phyloP scores from a whole-genome alignment of 768 basidiomycete species.

The Gloeophyllum trabeum region DNA sequence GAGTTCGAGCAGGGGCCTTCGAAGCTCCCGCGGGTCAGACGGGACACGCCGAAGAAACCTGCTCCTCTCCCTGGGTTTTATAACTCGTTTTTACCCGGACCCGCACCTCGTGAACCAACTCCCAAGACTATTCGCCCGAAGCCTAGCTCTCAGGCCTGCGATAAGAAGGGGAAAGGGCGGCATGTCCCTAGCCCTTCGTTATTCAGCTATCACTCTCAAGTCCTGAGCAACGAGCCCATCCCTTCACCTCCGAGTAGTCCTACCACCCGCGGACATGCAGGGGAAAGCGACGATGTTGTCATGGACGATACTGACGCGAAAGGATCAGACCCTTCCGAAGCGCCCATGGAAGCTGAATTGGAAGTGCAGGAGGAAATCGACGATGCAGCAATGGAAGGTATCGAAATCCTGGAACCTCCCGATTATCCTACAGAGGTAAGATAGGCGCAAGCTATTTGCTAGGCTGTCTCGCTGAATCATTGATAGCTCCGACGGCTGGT shows the following conservation, averaged over 20 bases:
- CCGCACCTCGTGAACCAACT: not conserved
- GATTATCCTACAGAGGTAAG: conserved; percentile 50
- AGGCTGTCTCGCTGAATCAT: not conserved
- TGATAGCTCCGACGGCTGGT: conserved; percentile 32
- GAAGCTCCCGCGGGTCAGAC: no score
- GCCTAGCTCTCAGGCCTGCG: no score
- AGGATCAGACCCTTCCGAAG: not conserved
- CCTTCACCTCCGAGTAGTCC: conserved; percentile 16
- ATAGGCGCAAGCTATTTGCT: not conserved
- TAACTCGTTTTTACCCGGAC: conserved; percentile 4
- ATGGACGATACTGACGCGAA: not conserved
- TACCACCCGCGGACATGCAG: conserved; percentile 3
- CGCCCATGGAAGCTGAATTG: not conserved
- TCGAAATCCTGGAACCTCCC: conserved; percentile 25
- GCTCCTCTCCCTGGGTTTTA: conserved; percentile 16
- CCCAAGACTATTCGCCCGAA: not conserved
- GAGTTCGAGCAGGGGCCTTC: no score
- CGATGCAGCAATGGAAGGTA: conserved; percentile 17
- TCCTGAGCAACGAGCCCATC: conserved; percentile 1
- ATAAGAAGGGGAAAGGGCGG: no score
- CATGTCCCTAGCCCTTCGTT: not conserved
- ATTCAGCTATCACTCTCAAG: not conserved
- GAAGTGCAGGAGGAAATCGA: conserved; percentile 13
- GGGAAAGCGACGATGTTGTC: conserved; percentile 6
- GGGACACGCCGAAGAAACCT: conserved; percentile 12